Evolutionary conservation across 2,329 filamentous ascomycete genomes (phyloP), one percentile per base, ranked within the genome.

Genomic region (Apiospora aurea): DNA sequence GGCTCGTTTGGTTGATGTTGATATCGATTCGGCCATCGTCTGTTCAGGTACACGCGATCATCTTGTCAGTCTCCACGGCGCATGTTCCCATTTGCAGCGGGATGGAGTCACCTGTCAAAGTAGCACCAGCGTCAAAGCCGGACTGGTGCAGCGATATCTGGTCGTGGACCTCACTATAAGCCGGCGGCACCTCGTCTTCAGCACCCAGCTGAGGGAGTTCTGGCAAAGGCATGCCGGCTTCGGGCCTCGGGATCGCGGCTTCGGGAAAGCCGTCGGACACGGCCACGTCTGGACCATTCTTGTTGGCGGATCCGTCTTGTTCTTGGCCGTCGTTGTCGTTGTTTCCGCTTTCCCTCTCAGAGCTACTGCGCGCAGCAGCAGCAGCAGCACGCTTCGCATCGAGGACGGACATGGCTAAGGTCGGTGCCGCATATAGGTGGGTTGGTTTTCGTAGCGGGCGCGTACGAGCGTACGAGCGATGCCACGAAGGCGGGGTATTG

Each of bases 21-120:
- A 96, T 94, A 78, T 94, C 91, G 76, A 96, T 87, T 78, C 94
- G 90, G 34, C 94, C 94, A 82, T 95, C 92, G 73, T 89, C 93
- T 90, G 70, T 29, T 41, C n/a, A 26, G 77, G 53, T 18, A 43
- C 38, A 34, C 46, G 34, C n/a, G 57, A 71, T 67, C 69, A 46
- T 70, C 26, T 24, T 24, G 66, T 77, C 71, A 73, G 71, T 69
- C 49, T 51, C 41, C 46, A 68, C 13, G 21, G 43, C 44, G 16
- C 67, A 69, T 29, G 67, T 49, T 47, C 44, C 67, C 11, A n/a
- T 13, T n/a, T n/a, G 51, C n/a, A 38, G 41, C 38, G 16, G 14
- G 29, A 24, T 34, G 74, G 18, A 69, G 77, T 72, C 79, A 89
- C 88, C 83, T 67, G 87, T 90, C 38, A 93, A 81, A 41, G 85